Conservation (phyloP, 192 early-diverging fungal species). For the Chytriomyces confervae region DNA sequence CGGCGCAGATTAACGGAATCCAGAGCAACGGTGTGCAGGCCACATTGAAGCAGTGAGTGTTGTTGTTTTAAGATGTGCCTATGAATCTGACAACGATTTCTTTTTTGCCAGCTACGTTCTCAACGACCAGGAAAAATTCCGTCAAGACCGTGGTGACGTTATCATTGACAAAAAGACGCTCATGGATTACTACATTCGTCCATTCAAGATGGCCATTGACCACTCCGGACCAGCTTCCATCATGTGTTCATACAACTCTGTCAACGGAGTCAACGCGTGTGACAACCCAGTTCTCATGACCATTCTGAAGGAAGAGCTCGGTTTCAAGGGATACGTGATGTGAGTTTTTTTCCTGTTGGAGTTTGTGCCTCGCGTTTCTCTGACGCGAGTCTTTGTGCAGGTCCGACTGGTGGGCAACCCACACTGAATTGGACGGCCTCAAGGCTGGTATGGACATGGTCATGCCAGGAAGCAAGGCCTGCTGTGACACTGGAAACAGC, state of each 20-base stretch:
- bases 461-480: constrained; percentile 54
- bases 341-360: constrained; percentile 60
- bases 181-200: constrained; percentile 66
- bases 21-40: constrained; percentile 59
- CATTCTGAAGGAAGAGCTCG: constrained; percentile 55
- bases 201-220: constrained; percentile 54
- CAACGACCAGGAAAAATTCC: constrained; percentile 55
- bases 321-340: constrained; percentile 70
- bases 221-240: constrained; percentile 54
- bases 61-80: background rate
- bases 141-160: constrained; percentile 18
- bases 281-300: constrained; percentile 58
- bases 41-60: constrained; percentile 36
- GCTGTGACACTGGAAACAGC: background rate
- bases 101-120: constrained; percentile 39
- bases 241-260: constrained; percentile 69
- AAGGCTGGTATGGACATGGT: constrained; percentile 58
- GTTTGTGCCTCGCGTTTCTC: background rate
- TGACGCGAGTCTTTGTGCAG: too few relatives aligned
- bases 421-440: constrained; percentile 61
- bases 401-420: constrained; percentile 61
- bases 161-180: constrained; percentile 61
- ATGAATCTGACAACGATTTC: constrained; percentile 41
- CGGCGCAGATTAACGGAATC: constrained; percentile 46
- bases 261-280: constrained; percentile 64